phyloP scores from a whole-genome alignment of 2,329 filamentous ascomycete genomes.

The Westerdykella aurantiaca region DNA sequence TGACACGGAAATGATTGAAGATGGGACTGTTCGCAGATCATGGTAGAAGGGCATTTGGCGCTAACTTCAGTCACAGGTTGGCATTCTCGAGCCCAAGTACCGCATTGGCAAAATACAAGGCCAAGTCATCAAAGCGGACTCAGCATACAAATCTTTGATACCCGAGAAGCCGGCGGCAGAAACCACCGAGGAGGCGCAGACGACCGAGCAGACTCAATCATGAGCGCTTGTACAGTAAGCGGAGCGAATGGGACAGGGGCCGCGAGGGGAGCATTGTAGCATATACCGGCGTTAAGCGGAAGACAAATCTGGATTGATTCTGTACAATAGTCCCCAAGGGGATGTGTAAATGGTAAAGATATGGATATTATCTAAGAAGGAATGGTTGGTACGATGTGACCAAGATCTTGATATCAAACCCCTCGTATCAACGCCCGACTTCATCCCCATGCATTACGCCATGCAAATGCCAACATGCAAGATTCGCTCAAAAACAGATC shows the following conservation, averaged over 20 bases:
- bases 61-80: slow-evolving; percentile 15
- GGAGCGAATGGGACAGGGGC: not conserved
- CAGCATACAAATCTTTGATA: slow-evolving; percentile 25
- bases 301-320: not conserved
- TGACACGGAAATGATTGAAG: not conserved
- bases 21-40: too few species aligned
- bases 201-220: not conserved
- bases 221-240: not conserved
- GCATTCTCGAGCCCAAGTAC: slow-evolving; percentile 35
- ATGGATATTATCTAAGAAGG: too few species aligned
- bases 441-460: too few species aligned
- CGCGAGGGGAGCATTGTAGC: not conserved
- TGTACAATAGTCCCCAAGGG: not conserved
- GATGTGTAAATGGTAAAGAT: not conserved
- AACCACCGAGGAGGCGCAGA: not conserved
- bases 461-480: not conserved
- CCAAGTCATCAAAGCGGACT: slow-evolving; percentile 27
- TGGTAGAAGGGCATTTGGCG: not conserved
- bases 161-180: slow-evolving; percentile 2
- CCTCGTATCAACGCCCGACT: too few species aligned
- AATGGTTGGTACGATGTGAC: too few species aligned
- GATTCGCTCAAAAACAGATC: not conserved
- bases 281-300: slow-evolving; percentile 1
- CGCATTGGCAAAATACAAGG: slow-evolving; percentile 29
- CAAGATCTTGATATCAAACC: too few species aligned